Evolutionary conservation across 768 basidiomycete genomes (phyloP), one percentile per base, ranked within the genome.

Genomic region (Lanmaoa rubissima): DNA sequence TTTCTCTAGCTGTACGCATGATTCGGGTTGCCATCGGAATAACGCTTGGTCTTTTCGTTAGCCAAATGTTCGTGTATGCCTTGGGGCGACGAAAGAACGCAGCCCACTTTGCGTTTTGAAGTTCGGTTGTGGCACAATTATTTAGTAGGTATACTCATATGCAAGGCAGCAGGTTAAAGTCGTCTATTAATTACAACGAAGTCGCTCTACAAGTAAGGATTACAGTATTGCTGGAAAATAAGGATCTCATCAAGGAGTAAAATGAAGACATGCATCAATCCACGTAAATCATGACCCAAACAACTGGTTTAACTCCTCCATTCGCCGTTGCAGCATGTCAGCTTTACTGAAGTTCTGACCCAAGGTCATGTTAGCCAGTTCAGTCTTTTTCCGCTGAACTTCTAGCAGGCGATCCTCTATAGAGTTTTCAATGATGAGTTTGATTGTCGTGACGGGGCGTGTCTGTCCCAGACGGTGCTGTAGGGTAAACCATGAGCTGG

Each of bases 391-490:
- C 73, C 80, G 82, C 75, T 99, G 96, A 8, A 98, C 93, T 73
- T 94, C 89, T 48, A 98, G 80, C 64, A 99, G 81, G 53, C 89
- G 87, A 53, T 86, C 89, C 74, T 99, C 97, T 71, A 99, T 97
- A 31, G 93, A 89, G 64, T 94, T 86, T 69, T 92, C 87, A 62
- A 98, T 97, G 68, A 99, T 93, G 54, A 95, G 81, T 70, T 95
- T 97, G 65, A 96, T 79, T 0, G 94, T 94, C 14, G 87, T 88
- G 14, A 99, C 97, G 1, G 93, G 91, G 53, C 86, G 82, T 2
- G 88, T 95, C 71, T 98, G 97, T 24, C 97, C 97, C 43, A 99
- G 80, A 50, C 97, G 95, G 73, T 99, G 97, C 92, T 96, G 66
- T 47, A 61, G 34, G 39, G 32, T 43, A 54, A 48, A 44, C 7